These are phyloP conservation scores for Lecanicillium sp. DNA, from an alignment of 2,329 filamentous ascomycete genomes.

Conservation along the genomic window DNA sequence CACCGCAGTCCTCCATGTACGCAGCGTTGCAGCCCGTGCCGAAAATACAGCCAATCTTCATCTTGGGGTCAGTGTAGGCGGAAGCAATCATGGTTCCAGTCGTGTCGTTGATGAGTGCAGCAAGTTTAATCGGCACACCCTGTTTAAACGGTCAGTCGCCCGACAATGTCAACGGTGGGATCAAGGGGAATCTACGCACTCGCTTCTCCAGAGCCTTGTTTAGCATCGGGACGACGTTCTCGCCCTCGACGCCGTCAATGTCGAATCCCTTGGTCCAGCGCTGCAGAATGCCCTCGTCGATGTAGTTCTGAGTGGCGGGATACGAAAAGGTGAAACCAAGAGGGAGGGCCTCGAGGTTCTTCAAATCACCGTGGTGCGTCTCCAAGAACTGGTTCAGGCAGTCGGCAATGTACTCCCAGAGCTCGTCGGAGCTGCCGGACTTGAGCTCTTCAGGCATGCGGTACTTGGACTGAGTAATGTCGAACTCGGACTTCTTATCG, in stretches of 20 bases:
- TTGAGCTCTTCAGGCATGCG: conserved; percentile 90
- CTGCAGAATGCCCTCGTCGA: conserved; percentile 86
- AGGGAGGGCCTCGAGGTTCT: conserved; percentile 57
- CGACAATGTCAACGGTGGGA: neutral
- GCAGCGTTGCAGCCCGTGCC: conserved; percentile 97
- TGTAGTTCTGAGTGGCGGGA: conserved; percentile 85
- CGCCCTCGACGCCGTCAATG: conserved; percentile 81
- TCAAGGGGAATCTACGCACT: conserved; percentile 16
- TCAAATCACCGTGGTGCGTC: conserved; percentile 65
- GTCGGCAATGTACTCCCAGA: conserved; percentile 94
- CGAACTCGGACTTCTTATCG: conserved; percentile 81
- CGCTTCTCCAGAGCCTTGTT: conserved; percentile 64
- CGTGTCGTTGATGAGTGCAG: conserved; percentile 93
- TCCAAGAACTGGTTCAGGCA: conserved; percentile 87
- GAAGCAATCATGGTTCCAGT: conserved; percentile 96
- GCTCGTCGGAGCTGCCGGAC: conserved; percentile 71
- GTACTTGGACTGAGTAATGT: conserved; percentile 95
- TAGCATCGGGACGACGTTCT: conserved; percentile 85
- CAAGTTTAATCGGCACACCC: conserved; percentile 86
- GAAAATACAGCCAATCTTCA: conserved; percentile 97
- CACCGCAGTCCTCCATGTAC: conserved; percentile 91
- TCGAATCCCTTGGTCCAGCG: conserved; percentile 98
- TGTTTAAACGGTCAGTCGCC: conserved; percentile 28
- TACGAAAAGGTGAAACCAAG: conserved; percentile 97
- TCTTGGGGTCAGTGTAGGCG: conserved; percentile 86